These are phyloP conservation scores for Kickxella alabastrina DNA, from an alignment of 192 early-diverging fungal genomes.

Conservation along the genomic window DNA sequence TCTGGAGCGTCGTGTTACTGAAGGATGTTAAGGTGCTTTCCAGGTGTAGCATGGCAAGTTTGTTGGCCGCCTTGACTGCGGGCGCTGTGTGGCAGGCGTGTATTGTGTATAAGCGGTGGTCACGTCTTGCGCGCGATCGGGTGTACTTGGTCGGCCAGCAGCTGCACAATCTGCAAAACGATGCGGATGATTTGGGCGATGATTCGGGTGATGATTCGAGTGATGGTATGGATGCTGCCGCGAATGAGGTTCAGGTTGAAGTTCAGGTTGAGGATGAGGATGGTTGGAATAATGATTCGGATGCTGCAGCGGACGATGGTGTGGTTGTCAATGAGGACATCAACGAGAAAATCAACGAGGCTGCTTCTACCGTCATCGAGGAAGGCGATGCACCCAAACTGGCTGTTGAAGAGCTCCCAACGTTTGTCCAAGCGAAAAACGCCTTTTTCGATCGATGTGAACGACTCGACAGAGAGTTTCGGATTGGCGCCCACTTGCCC, in stretches of 20 bases:
- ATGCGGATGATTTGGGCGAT: background rate
- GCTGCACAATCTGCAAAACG: slow-evolving; percentile 72
- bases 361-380: no score
- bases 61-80: slow-evolving; percentile 12
- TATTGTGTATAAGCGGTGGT: slow-evolving; percentile 62
- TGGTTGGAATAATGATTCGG: slow-evolving; percentile 3
- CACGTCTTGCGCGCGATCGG: slow-evolving; percentile 74
- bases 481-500: no score
- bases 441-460: no score
- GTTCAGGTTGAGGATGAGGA: no score
- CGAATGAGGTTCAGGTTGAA: no score
- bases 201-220: background rate
- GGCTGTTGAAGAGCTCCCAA: no score
- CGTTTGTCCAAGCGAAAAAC: no score
- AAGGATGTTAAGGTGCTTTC: slow-evolving; percentile 23
- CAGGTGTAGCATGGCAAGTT: slow-evolving; percentile 12
- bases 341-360: no score
- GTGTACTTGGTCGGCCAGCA: slow-evolving; percentile 78
- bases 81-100: slow-evolving; percentile 19
- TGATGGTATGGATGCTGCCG: no score
- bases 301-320: background rate
- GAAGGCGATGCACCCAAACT: no score
- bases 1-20: slow-evolving; percentile 12
- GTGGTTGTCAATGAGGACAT: background rate
- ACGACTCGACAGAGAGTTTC: no score